Base-by-base conservation (phyloP, 306 rosid species). In the Leucaena leucocephala region DNA sequence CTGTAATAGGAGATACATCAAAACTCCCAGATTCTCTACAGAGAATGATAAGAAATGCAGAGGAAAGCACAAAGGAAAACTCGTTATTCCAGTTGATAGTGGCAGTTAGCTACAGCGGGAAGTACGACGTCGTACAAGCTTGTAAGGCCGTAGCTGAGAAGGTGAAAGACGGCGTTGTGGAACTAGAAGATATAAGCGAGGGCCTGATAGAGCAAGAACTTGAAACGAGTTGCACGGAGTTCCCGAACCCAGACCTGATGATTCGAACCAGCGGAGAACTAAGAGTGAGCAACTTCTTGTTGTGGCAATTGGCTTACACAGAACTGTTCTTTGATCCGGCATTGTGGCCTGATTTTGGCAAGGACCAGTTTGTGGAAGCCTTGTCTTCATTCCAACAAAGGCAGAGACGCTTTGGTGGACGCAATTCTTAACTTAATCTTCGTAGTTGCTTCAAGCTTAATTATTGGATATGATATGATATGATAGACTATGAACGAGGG, bases 231-330 rank as follows among this genome's bases (percentile, higher is more conserved):
- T 94, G 94, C 39, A 91, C 91, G 0, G 82, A 86, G 68, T 82
- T 76, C 77, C 98, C 98, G 1, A 69, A 88, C 55, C 98, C 96
- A 14, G 98, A 94, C 83, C 82, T 92, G 8, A 84, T 94, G 1
- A 94, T 94, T 22, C 59, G 97, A 55, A 94, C 97, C 14, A 88
- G 97, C 68, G 98, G 97, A 0, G 97, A 94, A 38, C 89, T 84
- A 8, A 85, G 98, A 78, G 85, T 94, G 6, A 94, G 97, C 81
- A 92, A 94, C 80, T 94, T 94, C 85, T 81, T 90, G 57, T n/a
- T 94, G 54, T 94, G 98, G 98, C 94, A 94, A 76, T 69, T 89
- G 81, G 97, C 98, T 4, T 94, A 92, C 78, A 82, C 96, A 0
- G 97, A 94, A 66, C 82, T 94, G 22, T 86, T 81, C 89, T 92